Base-by-base conservation (phyloP, 1,284 basidiomycete species). In the Moesziomyces sp. region DNA sequence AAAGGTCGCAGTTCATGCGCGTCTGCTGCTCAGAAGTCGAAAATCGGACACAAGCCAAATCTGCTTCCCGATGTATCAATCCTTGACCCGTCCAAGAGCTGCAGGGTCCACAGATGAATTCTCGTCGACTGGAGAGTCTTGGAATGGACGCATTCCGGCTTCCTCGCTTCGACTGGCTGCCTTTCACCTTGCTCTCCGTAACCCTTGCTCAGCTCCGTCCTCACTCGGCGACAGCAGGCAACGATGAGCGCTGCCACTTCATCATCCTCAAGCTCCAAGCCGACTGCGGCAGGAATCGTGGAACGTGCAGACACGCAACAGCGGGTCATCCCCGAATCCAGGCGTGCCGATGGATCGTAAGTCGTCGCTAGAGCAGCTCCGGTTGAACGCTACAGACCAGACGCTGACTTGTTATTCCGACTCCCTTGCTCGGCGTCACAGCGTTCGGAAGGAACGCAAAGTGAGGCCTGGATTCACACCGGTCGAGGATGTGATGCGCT, bases 401-500 rank as follows among this genome's bases (percentile, higher is more conserved):
- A 11, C 9, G 10, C 30, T 30, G n/a, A 28, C 38, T 28, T 30
- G 13, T 35, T 56, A n/a, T n/a, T n/a, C n/a, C n/a, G n/a, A n/a
- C n/a, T n/a, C n/a, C n/a, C n/a, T n/a, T n/a, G n/a, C n/a, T n/a
- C n/a, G n/a, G n/a, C n/a, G 13, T 30, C 21, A n/a, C 52, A 97
- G 94, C 48, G 85, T 93, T 23, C 91, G 95, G 60, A 97, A 95
- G 85, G 89, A 97, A 84, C 87, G 92, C 68, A 95, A 91, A 86
- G 91, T 98, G 74, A 88, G 94, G 35, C 94, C 94, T 0, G 95
- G 95, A 1, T 98, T 91, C 85, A 96, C 93, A 1, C 95, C 95
- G 0, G 92, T 93, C 83, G 95, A 98, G 85, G 95, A 98, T 85
- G 89, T 97, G 14, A 87, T 88, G 35, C 89, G 90, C 43, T 98